Percentiles rank a stretch among this genome's conserved stretches.
Conservation (phyloP, 768 basidiomycete genomes). For the Boletus barrowsii region DNA sequence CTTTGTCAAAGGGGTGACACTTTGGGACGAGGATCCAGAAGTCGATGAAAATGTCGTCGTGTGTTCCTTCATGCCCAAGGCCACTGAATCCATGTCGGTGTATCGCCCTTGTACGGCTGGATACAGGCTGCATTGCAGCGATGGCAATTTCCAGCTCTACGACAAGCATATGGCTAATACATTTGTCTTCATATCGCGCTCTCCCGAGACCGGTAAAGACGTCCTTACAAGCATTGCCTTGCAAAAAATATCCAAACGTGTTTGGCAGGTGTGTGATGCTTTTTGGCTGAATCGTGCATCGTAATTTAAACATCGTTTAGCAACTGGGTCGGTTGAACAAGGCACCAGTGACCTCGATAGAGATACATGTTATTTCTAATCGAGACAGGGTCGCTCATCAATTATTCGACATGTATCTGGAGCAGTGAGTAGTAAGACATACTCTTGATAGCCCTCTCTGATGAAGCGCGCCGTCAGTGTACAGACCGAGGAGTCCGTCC, state of each 20-base stretch:
- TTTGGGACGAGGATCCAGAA: slow-evolving; percentile 58
- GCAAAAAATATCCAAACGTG: slow-evolving; percentile 53
- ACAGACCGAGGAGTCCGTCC: slow-evolving; percentile 44
- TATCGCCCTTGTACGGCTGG: slow-evolving; percentile 51
- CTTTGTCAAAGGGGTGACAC: slow-evolving; percentile 57
- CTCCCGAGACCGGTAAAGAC: slow-evolving; percentile 43
- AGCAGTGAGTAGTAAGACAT: slow-evolving; percentile 57
- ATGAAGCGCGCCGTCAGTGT: slow-evolving; percentile 32
- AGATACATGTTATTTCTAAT: slow-evolving; percentile 69
- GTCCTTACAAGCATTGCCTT: slow-evolving; percentile 59
- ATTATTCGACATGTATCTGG: slow-evolving; percentile 64
- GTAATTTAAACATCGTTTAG: slow-evolving; percentile 28
- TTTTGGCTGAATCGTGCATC: background rate
- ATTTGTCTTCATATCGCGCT: slow-evolving; percentile 55
- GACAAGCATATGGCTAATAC: slow-evolving; percentile 50
- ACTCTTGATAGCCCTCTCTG: background rate
- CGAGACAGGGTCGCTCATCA: slow-evolving; percentile 64
- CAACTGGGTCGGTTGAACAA: slow-evolving; percentile 60
- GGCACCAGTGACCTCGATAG: slow-evolving; percentile 49
- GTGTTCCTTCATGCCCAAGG: slow-evolving; percentile 57
- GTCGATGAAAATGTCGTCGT: slow-evolving; percentile 59
- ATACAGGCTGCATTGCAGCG: slow-evolving; percentile 55
- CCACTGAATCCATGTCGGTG: slow-evolving; percentile 44
- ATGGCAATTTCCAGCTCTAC: slow-evolving; percentile 57
- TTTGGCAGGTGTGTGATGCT: slow-evolving; percentile 42